Evolutionary conservation across 2,329 filamentous ascomycete genomes (phyloP).

Genomic region (Sporothrix sp.): DNA sequence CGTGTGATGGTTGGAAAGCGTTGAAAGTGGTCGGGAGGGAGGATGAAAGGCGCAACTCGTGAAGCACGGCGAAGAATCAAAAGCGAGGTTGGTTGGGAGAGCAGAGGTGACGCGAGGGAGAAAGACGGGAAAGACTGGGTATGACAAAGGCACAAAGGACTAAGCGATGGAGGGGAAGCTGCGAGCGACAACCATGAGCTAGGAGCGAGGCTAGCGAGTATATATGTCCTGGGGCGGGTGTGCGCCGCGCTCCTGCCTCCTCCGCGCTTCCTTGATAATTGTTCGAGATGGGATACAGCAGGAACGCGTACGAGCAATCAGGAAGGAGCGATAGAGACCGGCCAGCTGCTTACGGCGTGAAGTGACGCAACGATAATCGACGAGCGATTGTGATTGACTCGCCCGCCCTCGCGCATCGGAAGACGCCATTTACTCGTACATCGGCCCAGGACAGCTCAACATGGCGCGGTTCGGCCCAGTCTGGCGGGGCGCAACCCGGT

Average conservation of each 20-base stretch:
- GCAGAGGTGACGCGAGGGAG: background rate
- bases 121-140: background rate
- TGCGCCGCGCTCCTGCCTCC: background rate
- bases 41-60: background rate
- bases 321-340: slow-evolving; percentile 3
- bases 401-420: slow-evolving; percentile 11
- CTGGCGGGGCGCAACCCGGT: slow-evolving; percentile 1
- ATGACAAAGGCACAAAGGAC: background rate
- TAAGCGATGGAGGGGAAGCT: background rate
- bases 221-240: background rate
- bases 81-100: too few relatives aligned
- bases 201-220: slow-evolving; percentile 2
- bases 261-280: background rate
- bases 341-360: background rate
- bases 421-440: slow-evolving; percentile 16
- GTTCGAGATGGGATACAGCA: background rate
- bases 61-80: too few relatives aligned
- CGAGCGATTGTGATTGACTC: background rate
- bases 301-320: background rate
- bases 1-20: slow-evolving; percentile 13
- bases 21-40: background rate
- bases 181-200: background rate
- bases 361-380: slow-evolving; percentile 3
- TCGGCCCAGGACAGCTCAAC: slow-evolving; percentile 4
- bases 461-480: slow-evolving; percentile 8